These are phyloP conservation scores for Neonothopanus nambi DNA, from an alignment of 1,284 basidiomycete genomes.

Conservation along the genomic window DNA sequence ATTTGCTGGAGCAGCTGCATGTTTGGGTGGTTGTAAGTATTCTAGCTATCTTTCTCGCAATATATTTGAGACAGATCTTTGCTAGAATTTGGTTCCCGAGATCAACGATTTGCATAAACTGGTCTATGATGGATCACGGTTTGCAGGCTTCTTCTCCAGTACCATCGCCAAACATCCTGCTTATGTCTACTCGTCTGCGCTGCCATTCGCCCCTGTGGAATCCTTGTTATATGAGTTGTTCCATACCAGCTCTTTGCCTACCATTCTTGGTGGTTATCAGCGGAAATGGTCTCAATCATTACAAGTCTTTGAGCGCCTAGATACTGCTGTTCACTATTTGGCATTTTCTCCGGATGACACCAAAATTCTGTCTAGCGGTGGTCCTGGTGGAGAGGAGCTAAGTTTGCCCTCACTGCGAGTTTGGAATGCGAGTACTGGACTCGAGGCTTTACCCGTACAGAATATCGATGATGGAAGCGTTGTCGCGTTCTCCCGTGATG, in stretches of 20 bases:
- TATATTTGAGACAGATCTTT: background rate
- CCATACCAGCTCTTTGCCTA: too few species aligned
- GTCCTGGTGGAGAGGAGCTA: background rate
- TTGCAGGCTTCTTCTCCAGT: constrained; percentile 1
- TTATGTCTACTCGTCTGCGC: constrained; percentile 2
- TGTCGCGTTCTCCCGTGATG: constrained; percentile 8
- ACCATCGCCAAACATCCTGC: background rate
- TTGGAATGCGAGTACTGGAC: constrained; percentile 3
- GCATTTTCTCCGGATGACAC: constrained; percentile 20
- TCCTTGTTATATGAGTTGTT: too few species aligned
- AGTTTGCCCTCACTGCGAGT: too few species aligned
- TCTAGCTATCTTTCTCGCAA: too few species aligned
- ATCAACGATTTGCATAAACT: background rate
- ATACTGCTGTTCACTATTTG: too few species aligned
- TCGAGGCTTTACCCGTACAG: too few species aligned
- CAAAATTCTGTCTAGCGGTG: constrained; percentile 1
- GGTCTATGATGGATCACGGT: background rate
- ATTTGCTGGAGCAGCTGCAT: background rate
- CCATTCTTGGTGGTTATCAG: too few species aligned
- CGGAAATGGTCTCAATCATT: too few species aligned
- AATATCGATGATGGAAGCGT: background rate
- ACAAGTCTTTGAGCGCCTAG: too few species aligned
- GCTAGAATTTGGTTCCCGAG: background rate
- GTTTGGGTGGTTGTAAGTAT: background rate
- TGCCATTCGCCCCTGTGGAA: constrained; percentile 1